Conservation (phyloP, 305 asterid genomes). For the Ajuga reptans region DNA sequence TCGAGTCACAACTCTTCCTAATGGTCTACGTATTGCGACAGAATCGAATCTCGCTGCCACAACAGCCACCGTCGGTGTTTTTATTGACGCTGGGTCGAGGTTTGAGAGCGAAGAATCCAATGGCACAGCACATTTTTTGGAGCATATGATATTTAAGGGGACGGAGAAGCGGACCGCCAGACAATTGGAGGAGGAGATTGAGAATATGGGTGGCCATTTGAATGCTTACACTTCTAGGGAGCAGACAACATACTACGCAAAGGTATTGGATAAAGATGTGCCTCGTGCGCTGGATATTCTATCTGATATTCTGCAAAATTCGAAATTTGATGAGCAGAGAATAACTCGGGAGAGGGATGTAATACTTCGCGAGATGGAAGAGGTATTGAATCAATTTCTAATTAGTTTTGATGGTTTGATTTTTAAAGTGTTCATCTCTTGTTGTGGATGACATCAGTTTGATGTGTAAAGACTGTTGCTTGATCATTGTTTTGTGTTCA, state of each 20-base stretch:
- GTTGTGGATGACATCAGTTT: background rate
- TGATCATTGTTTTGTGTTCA: constrained; percentile 6
- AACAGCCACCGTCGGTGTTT: constrained; percentile 83
- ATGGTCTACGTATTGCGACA: constrained; percentile 73
- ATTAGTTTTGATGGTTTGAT: background rate
- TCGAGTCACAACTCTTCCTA: constrained; percentile 63
- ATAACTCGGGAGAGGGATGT: constrained; percentile 73
- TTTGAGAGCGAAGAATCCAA: constrained; percentile 63
- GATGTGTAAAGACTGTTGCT: background rate
- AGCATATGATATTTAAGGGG: constrained; percentile 88
- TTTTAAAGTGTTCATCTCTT: background rate
- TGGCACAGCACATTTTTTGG: constrained; percentile 79
- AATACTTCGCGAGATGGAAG: constrained; percentile 86
- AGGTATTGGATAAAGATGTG: constrained; percentile 52
- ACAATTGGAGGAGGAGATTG: constrained; percentile 77
- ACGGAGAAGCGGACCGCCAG: constrained; percentile 53
- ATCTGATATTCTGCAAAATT: constrained; percentile 75
- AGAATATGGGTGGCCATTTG: constrained; percentile 86
- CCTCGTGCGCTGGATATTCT: constrained; percentile 56
- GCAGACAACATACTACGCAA: constrained; percentile 75
- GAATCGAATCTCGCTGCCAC: constrained; percentile 51
- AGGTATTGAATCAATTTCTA: constrained; percentile 37
- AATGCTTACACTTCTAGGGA: constrained; percentile 83
- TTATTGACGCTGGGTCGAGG: constrained; percentile 79
- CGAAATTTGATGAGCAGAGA: constrained; percentile 51